These are phyloP conservation scores for Fusarium humuli DNA, from an alignment of 2,329 filamentous ascomycete species.

Conservation along the genomic window DNA sequence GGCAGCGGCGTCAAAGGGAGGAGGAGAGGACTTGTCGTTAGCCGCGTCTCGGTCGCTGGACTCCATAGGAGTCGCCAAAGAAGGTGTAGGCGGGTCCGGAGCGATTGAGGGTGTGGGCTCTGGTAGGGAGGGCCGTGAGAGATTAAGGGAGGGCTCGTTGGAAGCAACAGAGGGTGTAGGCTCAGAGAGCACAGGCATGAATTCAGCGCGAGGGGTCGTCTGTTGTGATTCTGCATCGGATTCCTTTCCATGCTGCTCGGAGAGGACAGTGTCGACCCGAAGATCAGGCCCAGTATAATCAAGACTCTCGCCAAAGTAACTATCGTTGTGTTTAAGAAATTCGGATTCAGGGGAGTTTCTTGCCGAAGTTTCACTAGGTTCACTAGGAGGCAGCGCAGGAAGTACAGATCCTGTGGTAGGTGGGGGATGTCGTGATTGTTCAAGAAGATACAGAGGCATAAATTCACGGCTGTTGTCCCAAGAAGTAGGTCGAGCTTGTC, in stretches of 20 bases:
- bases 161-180: not conserved
- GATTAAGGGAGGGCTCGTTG: not conserved
- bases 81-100: slow-evolving; percentile 30
- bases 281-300: slow-evolving; percentile 47
- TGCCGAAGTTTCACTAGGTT: slow-evolving; percentile 56
- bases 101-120: not conserved
- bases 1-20: slow-evolving; percentile 49
- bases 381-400: slow-evolving; percentile 63
- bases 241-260: slow-evolving; percentile 49
- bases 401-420: slow-evolving; percentile 54
- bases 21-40: slow-evolving; percentile 56
- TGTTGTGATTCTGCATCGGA: slow-evolving; percentile 72
- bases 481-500: slow-evolving; percentile 64
- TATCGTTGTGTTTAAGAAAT: slow-evolving; percentile 43
- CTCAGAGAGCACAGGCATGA: slow-evolving; percentile 47
- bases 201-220: slow-evolving; percentile 73
- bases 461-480: slow-evolving; percentile 77
- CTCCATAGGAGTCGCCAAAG: slow-evolving; percentile 56
- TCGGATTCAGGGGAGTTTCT: slow-evolving; percentile 51
- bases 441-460: slow-evolving; percentile 84
- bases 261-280: slow-evolving; percentile 56
- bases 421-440: slow-evolving; percentile 63
- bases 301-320: slow-evolving; percentile 45
- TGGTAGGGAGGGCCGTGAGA: slow-evolving; percentile 44
- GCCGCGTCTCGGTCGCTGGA: slow-evolving; percentile 57